Conservation (phyloP, 768 basidiomycete genomes). For the Cubamyces lactineus region DNA sequence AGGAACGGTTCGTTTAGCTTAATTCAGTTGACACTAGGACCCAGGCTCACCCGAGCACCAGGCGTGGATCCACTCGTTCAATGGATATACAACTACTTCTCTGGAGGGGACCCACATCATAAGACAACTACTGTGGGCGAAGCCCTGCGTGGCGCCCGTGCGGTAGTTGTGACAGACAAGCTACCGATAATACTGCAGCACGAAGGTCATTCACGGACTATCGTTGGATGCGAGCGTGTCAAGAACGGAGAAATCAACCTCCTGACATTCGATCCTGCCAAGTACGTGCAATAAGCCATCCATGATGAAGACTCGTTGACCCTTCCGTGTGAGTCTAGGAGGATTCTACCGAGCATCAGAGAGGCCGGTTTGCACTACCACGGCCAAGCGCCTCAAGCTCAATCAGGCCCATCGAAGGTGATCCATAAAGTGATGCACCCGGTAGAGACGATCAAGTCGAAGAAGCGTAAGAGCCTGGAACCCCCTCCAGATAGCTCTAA, state of each 20-base stretch:
- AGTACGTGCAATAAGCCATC: slow-evolving; percentile 41
- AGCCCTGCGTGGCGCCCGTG: slow-evolving; percentile 50
- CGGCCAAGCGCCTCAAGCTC: slow-evolving; percentile 6
- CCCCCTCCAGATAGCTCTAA: background rate
- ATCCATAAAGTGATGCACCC: slow-evolving; percentile 23
- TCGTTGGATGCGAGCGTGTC: slow-evolving; percentile 80
- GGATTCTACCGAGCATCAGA: slow-evolving; percentile 24
- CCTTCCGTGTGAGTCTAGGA: slow-evolving; percentile 23
- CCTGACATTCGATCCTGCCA: slow-evolving; percentile 78
- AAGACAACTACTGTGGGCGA: slow-evolving; percentile 48
- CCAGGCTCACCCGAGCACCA: background rate
- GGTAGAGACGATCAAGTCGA: slow-evolving; percentile 19
- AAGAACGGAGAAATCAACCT: slow-evolving; percentile 62
- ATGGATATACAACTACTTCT: slow-evolving; percentile 82
- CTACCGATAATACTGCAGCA: slow-evolving; percentile 88
- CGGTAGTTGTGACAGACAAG: slow-evolving; percentile 59
- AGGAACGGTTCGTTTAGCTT: slow-evolving; percentile 44
- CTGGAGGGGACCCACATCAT: slow-evolving; percentile 23
- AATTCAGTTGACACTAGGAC: background rate
- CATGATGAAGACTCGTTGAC: too few relatives aligned
- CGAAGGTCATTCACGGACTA: slow-evolving; percentile 82
- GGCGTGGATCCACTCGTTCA: slow-evolving; percentile 47
- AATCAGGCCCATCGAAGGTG: slow-evolving; percentile 6
- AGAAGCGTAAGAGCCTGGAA: slow-evolving; percentile 27
- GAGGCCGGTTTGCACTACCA: slow-evolving; percentile 4